Conservation (phyloP, 2,329 filamentous ascomycete species). For the Aaosphaeria pasadenensis region DNA sequence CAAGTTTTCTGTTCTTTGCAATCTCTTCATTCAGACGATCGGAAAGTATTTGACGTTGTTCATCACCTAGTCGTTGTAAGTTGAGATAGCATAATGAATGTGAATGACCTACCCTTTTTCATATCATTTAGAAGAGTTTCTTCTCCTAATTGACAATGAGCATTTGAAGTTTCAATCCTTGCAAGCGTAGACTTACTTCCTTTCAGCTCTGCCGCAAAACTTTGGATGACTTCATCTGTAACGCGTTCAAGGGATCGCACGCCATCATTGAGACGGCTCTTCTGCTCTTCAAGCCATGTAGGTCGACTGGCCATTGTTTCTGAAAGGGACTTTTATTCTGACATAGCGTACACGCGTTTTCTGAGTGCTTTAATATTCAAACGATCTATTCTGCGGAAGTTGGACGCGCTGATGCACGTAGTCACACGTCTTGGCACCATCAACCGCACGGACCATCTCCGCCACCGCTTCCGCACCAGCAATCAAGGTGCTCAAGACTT, state of each 20-base stretch:
- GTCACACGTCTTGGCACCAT: too few species aligned
- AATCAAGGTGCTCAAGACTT: too few species aligned
- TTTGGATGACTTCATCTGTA: conserved; percentile 32
- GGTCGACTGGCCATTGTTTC: conserved; percentile 23
- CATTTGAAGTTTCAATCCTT: neutral
- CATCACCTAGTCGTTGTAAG: conserved; percentile 17
- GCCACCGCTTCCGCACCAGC: too few species aligned
- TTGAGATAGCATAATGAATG: neutral
- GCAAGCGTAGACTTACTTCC: conserved; percentile 17
- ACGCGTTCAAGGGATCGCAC: conserved; percentile 10
- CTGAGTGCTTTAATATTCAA: too few species aligned
- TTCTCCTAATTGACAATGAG: too few species aligned
- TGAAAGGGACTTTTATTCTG: too few species aligned
- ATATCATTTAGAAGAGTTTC: too few species aligned
- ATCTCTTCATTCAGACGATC: conserved; percentile 24
- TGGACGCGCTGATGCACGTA: too few species aligned
- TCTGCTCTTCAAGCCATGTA: conserved; percentile 28
- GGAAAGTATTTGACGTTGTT: conserved; percentile 23
- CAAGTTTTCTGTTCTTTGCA: conserved; percentile 21
- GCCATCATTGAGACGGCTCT: conserved; percentile 19
- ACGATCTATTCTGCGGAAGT: too few species aligned
- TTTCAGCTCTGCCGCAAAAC: conserved; percentile 31
- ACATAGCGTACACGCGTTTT: too few species aligned
- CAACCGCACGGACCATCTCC: too few species aligned
- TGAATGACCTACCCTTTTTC: too few species aligned